Conservation (phyloP, 129 eudicot species). For the Helianthus tuberosus region DNA sequence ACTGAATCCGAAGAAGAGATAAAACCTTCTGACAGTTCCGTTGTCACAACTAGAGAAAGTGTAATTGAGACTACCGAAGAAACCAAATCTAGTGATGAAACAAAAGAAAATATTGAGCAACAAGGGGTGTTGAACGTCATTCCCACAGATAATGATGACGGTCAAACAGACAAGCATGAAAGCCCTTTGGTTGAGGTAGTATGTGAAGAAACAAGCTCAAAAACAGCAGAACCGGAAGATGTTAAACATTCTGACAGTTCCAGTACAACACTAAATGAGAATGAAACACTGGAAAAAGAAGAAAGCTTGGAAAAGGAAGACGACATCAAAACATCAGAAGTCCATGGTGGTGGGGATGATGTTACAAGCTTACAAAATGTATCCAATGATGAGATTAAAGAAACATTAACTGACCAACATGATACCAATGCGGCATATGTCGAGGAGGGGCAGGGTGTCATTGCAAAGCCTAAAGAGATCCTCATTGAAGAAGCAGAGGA, state of each 20-base stretch:
- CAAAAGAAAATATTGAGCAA: conserved; percentile 8
- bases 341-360: conserved; percentile 4
- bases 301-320: background rate
- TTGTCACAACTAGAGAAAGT: background rate
- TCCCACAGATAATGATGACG: conserved; percentile 18
- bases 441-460: conserved; percentile 12
- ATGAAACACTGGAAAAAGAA: background rate
- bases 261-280: background rate
- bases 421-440: conserved; percentile 3
- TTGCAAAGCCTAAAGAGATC: conserved; percentile 22
- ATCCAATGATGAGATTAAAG: conserved; percentile 15
- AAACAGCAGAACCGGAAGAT: conserved; percentile 16
- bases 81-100: conserved; percentile 14
- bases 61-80: conserved; percentile 15
- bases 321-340: conserved; percentile 5
- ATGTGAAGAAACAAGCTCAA: conserved; percentile 24
- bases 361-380: conserved; percentile 17
- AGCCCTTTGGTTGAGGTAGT: conserved; percentile 11
- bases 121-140: background rate
- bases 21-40: background rate
- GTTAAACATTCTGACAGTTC: background rate
- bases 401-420: background rate
- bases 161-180: conserved; percentile 16
- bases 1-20: conserved; percentile 19
- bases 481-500: conserved; percentile 23